These are phyloP conservation scores for Talaromyces islandicus DNA, from an alignment of 2,329 filamentous ascomycete species.

Conservation along the genomic window DNA sequence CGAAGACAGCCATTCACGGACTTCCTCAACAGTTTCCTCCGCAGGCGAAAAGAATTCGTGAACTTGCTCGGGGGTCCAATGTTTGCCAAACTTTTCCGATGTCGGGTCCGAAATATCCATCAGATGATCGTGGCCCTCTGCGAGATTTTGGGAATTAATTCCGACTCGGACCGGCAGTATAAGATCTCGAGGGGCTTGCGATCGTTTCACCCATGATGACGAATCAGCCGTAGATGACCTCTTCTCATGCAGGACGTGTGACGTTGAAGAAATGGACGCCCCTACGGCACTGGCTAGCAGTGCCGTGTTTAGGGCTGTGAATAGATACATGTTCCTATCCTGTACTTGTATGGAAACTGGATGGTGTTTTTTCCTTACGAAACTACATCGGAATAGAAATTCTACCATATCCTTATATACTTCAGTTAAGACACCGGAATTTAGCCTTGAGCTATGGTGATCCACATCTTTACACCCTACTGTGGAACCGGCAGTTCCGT, in stretches of 20 bases:
- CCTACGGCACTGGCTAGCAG: background rate
- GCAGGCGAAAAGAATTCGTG: background rate
- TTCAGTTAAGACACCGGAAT: background rate
- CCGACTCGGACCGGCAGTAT: background rate
- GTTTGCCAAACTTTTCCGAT: background rate
- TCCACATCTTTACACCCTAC: background rate
- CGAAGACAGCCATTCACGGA: background rate
- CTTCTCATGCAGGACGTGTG: background rate
- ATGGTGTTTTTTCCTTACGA: background rate
- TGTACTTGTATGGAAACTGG: background rate
- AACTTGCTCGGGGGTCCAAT: background rate
- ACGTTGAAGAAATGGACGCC: background rate
- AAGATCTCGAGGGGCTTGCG: background rate
- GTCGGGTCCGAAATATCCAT: conserved; percentile 4
- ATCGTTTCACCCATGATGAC: background rate
- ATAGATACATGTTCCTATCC: background rate
- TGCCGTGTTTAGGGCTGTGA: background rate
- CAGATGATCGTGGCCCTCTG: background rate
- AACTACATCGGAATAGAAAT: background rate
- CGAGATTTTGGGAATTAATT: background rate
- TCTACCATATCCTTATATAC: background rate
- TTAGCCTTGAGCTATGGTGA: background rate
- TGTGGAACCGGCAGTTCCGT: background rate
- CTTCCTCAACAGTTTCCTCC: background rate
- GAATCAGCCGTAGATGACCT: background rate